phyloP scores from a whole-genome alignment of 2,329 filamentous ascomycete genomes.

The Colletotrichum sp. region DNA sequence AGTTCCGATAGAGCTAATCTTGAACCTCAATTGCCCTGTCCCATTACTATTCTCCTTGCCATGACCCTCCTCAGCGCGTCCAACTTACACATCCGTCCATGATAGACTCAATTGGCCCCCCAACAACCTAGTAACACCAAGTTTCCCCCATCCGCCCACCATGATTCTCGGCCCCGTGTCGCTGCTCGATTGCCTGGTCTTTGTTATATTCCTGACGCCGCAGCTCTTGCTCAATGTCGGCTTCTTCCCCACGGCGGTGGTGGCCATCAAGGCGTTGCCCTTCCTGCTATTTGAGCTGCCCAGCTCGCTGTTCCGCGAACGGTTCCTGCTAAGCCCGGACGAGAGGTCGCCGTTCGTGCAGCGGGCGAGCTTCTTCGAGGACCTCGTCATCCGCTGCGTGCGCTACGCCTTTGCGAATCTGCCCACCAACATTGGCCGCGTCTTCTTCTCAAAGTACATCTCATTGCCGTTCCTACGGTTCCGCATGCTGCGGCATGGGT shows the following conservation, averaged over 20 bases:
- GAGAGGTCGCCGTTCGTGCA: slow-evolving; percentile 62
- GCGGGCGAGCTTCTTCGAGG: slow-evolving; percentile 75
- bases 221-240: slow-evolving; percentile 75
- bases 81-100: background rate
- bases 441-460: slow-evolving; percentile 80
- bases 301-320: slow-evolving; percentile 60
- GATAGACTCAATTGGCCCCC: background rate
- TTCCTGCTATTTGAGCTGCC: slow-evolving; percentile 71
- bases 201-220: slow-evolving; percentile 72
- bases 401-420: slow-evolving; percentile 79
- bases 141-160: slow-evolving; percentile 21
- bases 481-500: slow-evolving; percentile 76
- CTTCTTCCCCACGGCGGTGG: slow-evolving; percentile 60
- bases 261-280: slow-evolving; percentile 67
- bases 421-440: slow-evolving; percentile 69
- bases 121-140: background rate
- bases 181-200: slow-evolving; percentile 77
- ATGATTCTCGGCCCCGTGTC: slow-evolving; percentile 81
- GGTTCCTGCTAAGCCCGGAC: slow-evolving; percentile 50
- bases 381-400: slow-evolving; percentile 78
- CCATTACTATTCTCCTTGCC: background rate
- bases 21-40: background rate
- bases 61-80: background rate
- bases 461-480: slow-evolving; percentile 77
- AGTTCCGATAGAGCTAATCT: background rate